These are phyloP conservation scores for Verticillium zaregamsianum DNA, from an alignment of 2,329 filamentous ascomycete genomes.

Conservation along the genomic window DNA sequence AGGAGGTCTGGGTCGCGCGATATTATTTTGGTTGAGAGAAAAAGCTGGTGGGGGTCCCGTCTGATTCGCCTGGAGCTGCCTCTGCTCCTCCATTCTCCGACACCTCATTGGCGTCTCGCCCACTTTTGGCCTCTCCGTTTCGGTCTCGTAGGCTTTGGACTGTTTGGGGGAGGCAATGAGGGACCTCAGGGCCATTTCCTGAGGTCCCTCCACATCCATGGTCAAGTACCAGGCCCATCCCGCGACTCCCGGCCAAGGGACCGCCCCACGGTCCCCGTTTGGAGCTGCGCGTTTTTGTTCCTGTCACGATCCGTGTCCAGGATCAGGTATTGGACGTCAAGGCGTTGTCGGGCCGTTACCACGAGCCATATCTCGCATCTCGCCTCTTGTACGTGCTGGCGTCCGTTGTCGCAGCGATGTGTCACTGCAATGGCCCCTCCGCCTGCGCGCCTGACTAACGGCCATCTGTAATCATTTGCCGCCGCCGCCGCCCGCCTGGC, in stretches of 20 bases:
- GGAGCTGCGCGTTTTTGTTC: background rate
- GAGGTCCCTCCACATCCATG: background rate
- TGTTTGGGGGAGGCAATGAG: too few species aligned
- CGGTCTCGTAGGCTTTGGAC: background rate
- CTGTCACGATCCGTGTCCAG: background rate
- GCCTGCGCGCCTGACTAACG: background rate
- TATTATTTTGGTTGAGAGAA: background rate
- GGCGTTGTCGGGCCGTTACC: background rate
- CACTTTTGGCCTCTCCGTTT: background rate
- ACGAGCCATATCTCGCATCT: background rate
- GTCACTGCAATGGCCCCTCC: background rate
- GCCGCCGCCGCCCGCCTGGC: too few species aligned
- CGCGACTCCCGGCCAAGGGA: background rate
- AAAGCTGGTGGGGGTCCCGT: background rate
- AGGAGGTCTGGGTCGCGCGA: background rate
- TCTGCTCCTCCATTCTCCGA: background rate
- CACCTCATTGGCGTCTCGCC: background rate
- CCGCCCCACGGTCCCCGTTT: background rate
- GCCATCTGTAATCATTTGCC: background rate
- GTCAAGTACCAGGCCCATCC: background rate
- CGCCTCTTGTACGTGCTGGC: background rate
- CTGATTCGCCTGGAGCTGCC: background rate
- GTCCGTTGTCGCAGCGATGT: background rate
- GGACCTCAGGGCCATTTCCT: too few species aligned
- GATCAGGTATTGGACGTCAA: background rate